Percentiles rank a stretch among this genome's conserved stretches.
Conservation (phyloP, 2,329 filamentous ascomycete species). For the Aspergillus tanneri region DNA sequence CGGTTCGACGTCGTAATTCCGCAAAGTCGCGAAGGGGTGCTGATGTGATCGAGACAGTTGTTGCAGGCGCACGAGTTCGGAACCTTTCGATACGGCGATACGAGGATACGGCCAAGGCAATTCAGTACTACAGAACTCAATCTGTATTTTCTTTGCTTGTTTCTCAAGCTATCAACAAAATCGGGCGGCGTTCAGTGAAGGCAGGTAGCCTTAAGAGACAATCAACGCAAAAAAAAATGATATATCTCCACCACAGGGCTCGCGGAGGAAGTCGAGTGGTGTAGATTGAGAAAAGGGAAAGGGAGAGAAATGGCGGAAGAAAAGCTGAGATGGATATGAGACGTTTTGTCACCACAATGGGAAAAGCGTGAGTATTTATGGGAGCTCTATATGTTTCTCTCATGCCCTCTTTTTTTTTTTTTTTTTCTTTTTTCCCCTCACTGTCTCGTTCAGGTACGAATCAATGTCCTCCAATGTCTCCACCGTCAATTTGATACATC, state of each 20-base stretch:
- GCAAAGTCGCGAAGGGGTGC: conserved; percentile 8
- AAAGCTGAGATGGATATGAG: not conserved
- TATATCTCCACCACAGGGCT: not conserved
- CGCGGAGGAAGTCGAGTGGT: not conserved
- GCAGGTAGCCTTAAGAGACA: conserved; percentile 4
- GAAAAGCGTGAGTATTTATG: conserved; percentile 14
- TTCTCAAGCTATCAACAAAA: conserved; percentile 19
- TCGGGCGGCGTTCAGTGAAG: not conserved
- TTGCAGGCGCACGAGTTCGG: conserved; percentile 8
- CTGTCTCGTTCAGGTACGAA: not conserved
- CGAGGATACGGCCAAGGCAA: conserved; percentile 17
- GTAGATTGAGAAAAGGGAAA: not conserved
- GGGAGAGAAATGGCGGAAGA: conserved; percentile 5
- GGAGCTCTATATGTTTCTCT: too few relatives aligned
- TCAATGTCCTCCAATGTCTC: conserved; percentile 6
- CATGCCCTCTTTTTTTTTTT: conserved; percentile 3
- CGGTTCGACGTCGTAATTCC: not conserved
- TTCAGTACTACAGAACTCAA: conserved; percentile 19
- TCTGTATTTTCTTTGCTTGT: conserved; percentile 16
- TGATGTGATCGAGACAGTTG: conserved; percentile 6
- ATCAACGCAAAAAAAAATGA: conserved; percentile 7
- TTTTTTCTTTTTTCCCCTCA: conserved; percentile 6
- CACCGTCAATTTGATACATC: conserved; percentile 7
- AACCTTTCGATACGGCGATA: conserved; percentile 17
- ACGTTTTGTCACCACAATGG: not conserved